These are phyloP conservation scores for Ajuga reptans DNA, from an alignment of 305 asterid genomes.

Conservation along the genomic window DNA sequence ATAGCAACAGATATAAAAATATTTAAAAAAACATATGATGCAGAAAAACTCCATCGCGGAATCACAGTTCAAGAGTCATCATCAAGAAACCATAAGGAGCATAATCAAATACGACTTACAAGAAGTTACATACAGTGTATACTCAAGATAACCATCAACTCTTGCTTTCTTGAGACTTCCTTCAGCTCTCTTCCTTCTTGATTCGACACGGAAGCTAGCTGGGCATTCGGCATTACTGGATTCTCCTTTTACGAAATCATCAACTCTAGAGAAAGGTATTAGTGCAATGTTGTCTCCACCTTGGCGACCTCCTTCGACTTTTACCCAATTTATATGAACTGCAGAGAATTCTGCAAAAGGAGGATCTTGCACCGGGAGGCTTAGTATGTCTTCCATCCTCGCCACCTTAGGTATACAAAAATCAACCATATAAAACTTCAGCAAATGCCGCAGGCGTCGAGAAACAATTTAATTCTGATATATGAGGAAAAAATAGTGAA, in stretches of 20 bases:
- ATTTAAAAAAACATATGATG: not conserved
- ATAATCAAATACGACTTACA: constrained; percentile 26
- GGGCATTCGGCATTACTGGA: constrained; percentile 47
- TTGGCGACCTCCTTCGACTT: constrained; percentile 48
- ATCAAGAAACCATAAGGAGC: not conserved
- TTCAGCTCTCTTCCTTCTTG: constrained; percentile 46
- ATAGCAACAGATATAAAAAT: not conserved
- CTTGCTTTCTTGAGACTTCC: constrained; percentile 47
- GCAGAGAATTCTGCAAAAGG: constrained; percentile 41
- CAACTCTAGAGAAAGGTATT: constrained; percentile 45
- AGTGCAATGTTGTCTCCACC: constrained; percentile 51
- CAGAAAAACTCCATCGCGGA: not conserved
- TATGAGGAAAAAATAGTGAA: not conserved
- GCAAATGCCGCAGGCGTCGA: not conserved
- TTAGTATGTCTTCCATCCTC: constrained; percentile 50
- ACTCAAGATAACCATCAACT: constrained; percentile 56
- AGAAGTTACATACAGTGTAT: constrained; percentile 47
- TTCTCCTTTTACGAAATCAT: constrained; percentile 49
- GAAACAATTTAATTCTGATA: not conserved
- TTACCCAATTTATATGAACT: constrained; percentile 45
- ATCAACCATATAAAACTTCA: not conserved
- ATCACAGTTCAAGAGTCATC: constrained; percentile 11
- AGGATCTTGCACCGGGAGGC: constrained; percentile 52
- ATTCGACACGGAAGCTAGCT: constrained; percentile 44
- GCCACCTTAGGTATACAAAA: constrained; percentile 24